Evolutionary conservation across 192 early-diverging fungal genomes (phyloP).

Genomic region (Coemansia erecta): DNA sequence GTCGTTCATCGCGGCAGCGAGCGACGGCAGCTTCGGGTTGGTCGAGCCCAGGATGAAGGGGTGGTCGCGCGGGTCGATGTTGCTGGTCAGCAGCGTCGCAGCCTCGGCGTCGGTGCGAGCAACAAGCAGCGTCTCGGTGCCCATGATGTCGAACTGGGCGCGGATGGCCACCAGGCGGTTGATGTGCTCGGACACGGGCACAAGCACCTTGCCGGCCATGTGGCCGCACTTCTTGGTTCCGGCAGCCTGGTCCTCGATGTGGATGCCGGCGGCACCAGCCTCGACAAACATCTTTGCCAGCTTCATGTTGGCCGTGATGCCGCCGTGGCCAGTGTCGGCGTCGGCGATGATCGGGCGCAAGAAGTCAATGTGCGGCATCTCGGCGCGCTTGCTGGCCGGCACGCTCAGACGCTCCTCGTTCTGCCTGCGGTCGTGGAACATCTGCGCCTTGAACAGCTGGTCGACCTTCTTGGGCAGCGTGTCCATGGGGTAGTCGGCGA

Average conservation of each 20-base stretch:
- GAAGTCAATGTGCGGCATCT: constrained; percentile 78
- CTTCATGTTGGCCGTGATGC: constrained; percentile 97
- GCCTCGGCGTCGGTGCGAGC: constrained; percentile 97
- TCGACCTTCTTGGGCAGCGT: constrained; percentile 98
- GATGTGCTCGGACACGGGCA: constrained; percentile 96
- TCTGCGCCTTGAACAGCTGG: constrained; percentile 95
- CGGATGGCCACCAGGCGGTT: constrained; percentile 93
- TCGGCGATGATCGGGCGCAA: constrained; percentile 95
- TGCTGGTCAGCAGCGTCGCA: constrained; percentile 92
- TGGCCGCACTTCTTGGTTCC: constrained; percentile 99
- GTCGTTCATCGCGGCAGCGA: constrained; percentile 75
- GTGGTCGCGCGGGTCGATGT: constrained; percentile 95
- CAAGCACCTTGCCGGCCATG: constrained; percentile 99
- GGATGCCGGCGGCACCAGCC: constrained; percentile 93
- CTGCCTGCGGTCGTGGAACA: constrained; percentile 97
- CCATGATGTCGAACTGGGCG: constrained; percentile 98
- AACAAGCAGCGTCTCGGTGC: constrained; percentile 89
- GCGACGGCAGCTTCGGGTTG: constrained; percentile 71
- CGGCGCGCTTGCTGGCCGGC: constrained; percentile 64
- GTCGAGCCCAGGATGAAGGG: constrained; percentile 93
- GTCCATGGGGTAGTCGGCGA: constrained; percentile 98
- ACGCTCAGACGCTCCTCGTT: constrained; percentile 80
- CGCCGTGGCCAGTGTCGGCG: constrained; percentile 97
- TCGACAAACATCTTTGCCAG: constrained; percentile 97
- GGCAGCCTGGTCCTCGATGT: constrained; percentile 90